These are phyloP conservation scores for Carex littledalei DNA, from an alignment of 176 grass and related monocot species.

Conservation along the genomic window DNA sequence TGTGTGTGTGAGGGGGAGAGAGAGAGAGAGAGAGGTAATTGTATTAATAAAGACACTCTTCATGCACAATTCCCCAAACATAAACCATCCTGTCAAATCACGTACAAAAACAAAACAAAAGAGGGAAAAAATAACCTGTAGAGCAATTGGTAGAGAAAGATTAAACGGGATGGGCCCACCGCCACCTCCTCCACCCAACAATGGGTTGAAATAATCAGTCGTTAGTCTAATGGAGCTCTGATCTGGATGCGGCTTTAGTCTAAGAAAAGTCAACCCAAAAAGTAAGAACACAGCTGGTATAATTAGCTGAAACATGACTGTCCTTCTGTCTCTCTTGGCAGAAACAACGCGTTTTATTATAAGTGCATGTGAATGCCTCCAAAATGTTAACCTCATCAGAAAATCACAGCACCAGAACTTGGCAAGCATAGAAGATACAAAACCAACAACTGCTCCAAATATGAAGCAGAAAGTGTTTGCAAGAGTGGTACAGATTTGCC, in stretches of 20 bases:
- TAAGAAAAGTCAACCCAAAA: slow-evolving; percentile 39
- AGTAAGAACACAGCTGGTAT: slow-evolving; percentile 39
- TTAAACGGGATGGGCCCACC: slow-evolving; percentile 46
- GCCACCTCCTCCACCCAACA: slow-evolving; percentile 35
- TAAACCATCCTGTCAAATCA: neutral
- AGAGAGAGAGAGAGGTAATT: no score
- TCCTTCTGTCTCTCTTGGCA: slow-evolving; percentile 35
- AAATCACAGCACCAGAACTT: slow-evolving; percentile 29
- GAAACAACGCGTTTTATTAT: slow-evolving; percentile 37
- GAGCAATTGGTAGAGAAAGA: slow-evolving; percentile 34
- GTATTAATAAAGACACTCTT: neutral
- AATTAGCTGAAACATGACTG: slow-evolving; percentile 39
- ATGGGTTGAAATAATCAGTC: slow-evolving; percentile 45
- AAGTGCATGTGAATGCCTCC: slow-evolving; percentile 37
- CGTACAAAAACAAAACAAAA: neutral
- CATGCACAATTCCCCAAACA: no score
- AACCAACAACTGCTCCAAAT: slow-evolving; percentile 18
- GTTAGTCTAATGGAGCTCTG: slow-evolving; percentile 32
- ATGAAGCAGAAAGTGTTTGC: slow-evolving; percentile 28
- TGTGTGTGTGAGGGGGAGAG: neutral
- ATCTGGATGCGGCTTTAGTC: slow-evolving; percentile 46
- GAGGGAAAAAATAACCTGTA: slow-evolving; percentile 25
- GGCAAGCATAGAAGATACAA: slow-evolving; percentile 13
- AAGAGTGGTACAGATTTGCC: slow-evolving; percentile 24
- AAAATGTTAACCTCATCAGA: slow-evolving; percentile 31